Evolutionary conservation across 805 yeast genomes (phyloP).

Genomic region (Metschnikowia picachoensis): DNA sequence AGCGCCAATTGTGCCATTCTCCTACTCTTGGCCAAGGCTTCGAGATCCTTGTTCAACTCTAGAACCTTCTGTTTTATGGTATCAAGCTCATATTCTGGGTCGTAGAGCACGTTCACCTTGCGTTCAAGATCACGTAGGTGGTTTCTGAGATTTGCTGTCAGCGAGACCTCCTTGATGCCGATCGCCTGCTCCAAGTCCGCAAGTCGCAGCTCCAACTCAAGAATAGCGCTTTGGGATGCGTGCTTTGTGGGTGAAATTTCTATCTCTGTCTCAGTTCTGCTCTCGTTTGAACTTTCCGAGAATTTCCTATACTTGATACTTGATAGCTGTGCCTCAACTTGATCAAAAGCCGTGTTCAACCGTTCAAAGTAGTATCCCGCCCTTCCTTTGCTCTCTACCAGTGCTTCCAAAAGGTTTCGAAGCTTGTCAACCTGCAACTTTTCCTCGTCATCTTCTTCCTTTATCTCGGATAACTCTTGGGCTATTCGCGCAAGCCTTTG

Average conservation of each 20-base stretch:
- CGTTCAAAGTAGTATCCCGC: slow-evolving; percentile 4
- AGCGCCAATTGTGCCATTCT: slow-evolving; percentile 16
- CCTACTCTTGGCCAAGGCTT: slow-evolving; percentile 20
- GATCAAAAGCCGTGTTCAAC: neutral
- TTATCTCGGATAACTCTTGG: slow-evolving; percentile 37
- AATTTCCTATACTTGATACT: neutral
- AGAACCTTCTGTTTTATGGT: slow-evolving; percentile 24
- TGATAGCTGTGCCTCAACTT: slow-evolving; percentile 4
- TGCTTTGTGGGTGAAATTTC: neutral
- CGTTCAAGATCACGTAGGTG: slow-evolving; percentile 31
- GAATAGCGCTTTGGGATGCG: slow-evolving; percentile 2
- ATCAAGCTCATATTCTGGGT: slow-evolving; percentile 30
- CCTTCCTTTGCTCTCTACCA: slow-evolving; percentile 1
- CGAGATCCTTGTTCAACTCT: slow-evolving; percentile 25
- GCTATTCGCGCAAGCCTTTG: slow-evolving; percentile 37
- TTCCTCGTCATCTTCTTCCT: slow-evolving; percentile 12
- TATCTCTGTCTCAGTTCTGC: neutral
- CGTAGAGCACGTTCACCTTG: slow-evolving; percentile 31
- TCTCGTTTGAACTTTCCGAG: neutral
- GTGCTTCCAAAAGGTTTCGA: slow-evolving; percentile 1
- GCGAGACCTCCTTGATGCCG: slow-evolving; percentile 16
- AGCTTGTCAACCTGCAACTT: neutral
- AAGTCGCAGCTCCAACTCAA: slow-evolving; percentile 27
- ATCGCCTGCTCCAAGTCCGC: slow-evolving; percentile 20
- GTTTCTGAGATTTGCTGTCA: slow-evolving; percentile 20